Conservation (phyloP, 345 rosid species). For the sweet orange (Citrus sinensis) region DNA sequence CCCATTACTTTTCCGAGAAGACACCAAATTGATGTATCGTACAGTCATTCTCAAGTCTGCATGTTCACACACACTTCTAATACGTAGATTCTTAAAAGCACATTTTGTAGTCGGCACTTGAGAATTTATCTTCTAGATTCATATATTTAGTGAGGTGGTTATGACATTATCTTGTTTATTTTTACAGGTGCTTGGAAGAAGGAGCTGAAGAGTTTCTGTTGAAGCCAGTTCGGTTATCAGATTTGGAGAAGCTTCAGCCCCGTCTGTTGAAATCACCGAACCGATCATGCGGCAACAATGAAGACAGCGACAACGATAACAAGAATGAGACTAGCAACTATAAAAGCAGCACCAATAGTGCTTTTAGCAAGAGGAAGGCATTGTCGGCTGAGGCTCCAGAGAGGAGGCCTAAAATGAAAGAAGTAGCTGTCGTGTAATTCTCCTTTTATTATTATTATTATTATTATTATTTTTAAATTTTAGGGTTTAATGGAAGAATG, state of each 20-base stretch:
- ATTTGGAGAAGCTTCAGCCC: conserved; percentile 44
- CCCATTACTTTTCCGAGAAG: neutral
- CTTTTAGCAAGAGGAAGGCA: conserved; percentile 38
- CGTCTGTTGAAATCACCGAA: conserved; percentile 36
- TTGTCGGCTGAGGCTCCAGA: conserved; percentile 29
- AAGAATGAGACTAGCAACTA: neutral
- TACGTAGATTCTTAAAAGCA: neutral
- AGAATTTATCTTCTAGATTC: too few species aligned
- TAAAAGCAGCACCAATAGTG: conserved; percentile 8
- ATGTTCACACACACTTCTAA: too few species aligned
- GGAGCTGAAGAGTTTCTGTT: conserved; percentile 61
- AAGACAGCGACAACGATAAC: neutral
- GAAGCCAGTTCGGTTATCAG: conserved; percentile 52
- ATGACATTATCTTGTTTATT: neutral
- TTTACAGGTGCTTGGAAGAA: conserved; percentile 50
- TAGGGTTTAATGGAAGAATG: neutral
- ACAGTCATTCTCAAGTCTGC: too few species aligned
- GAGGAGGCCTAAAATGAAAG: conserved; percentile 37
- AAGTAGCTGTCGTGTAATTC: conserved; percentile 22
- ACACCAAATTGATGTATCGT: too few species aligned
- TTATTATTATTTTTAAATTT: neutral
- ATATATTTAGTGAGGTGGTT: neutral
- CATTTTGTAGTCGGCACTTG: neutral
- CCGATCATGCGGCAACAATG: neutral
- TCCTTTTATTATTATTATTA: neutral